Percentiles rank a stretch among this genome's conserved stretches.
Conservation (phyloP, 2,329 filamentous ascomycete species). For the Penicillium sclerotigenum region DNA sequence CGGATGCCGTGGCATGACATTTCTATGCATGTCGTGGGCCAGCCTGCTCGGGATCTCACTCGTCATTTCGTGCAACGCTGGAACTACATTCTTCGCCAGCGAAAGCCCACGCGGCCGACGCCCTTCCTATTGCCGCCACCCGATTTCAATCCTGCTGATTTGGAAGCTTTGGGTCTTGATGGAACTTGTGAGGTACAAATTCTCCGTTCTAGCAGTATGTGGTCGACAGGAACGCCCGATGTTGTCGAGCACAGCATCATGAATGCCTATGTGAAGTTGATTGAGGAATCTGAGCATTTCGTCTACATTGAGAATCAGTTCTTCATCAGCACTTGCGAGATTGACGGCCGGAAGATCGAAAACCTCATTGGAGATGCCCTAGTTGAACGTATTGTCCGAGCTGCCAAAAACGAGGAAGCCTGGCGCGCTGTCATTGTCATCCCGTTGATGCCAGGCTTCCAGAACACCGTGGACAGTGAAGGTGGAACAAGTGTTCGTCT, state of each 20-base stretch:
- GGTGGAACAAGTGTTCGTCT: slow-evolving; percentile 91
- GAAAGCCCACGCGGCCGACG: slow-evolving; percentile 88
- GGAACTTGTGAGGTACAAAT: slow-evolving; percentile 98
- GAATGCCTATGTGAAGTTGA: slow-evolving; percentile 91
- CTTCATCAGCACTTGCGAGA: slow-evolving; percentile 90
- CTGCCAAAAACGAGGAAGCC: slow-evolving; percentile 76
- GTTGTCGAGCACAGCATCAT: slow-evolving; percentile 92
- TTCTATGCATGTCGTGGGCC: slow-evolving; percentile 94
- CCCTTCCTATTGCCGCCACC: slow-evolving; percentile 91
- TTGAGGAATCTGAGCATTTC: slow-evolving; percentile 92
- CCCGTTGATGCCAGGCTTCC: slow-evolving; percentile 96
- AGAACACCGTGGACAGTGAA: slow-evolving; percentile 90
- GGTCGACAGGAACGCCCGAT: slow-evolving; percentile 83
- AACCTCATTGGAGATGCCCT: slow-evolving; percentile 94
- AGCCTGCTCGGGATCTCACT: slow-evolving; percentile 89
- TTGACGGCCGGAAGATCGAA: slow-evolving; percentile 79
- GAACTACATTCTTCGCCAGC: slow-evolving; percentile 92
- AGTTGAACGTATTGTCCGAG: slow-evolving; percentile 84
- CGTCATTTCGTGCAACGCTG: slow-evolving; percentile 96
- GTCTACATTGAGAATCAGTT: slow-evolving; percentile 99
- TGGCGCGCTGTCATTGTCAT: slow-evolving; percentile 91
- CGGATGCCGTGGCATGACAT: slow-evolving; percentile 99
- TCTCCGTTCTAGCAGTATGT: slow-evolving; percentile 80
- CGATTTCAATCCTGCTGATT: slow-evolving; percentile 80
- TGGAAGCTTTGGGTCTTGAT: slow-evolving; percentile 81